Evolutionary conservation across 2,329 filamentous ascomycete genomes (phyloP).

Genomic region (Neofusicoccum ribis): DNA sequence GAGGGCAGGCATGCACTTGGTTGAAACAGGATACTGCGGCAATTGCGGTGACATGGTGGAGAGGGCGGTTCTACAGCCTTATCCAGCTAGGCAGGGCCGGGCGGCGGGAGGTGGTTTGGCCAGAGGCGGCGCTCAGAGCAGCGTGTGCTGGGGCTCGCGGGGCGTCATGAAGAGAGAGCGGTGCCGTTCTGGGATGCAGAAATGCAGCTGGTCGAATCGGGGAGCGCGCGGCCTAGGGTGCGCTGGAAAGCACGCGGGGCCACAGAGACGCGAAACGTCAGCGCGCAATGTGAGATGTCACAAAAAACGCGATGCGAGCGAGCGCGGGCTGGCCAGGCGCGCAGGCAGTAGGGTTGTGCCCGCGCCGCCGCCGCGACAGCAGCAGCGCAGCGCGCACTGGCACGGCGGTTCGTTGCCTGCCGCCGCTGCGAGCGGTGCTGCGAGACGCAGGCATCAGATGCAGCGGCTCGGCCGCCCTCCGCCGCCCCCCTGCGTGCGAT

Average conservation of each 20-base stretch:
- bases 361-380: background rate
- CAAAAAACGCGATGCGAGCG: background rate
- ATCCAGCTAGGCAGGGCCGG: background rate
- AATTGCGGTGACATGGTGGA: constrained; percentile 20
- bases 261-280: background rate
- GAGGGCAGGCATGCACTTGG: constrained; percentile 5
- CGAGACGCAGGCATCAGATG: background rate
- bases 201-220: constrained; percentile 11
- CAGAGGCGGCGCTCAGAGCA: background rate
- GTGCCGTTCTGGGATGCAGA: constrained; percentile 15
- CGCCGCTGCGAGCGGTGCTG: background rate
- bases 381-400: background rate
- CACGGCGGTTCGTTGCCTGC: background rate
- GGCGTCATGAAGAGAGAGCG: constrained; percentile 10
- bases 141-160: background rate
- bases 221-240: background rate
- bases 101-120: background rate
- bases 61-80: background rate
- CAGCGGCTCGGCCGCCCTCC: constrained; percentile 24
- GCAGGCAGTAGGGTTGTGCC: background rate
- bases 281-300: constrained; percentile 11
- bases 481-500: constrained; percentile 18
- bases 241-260: constrained; percentile 11
- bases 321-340: background rate
- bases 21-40: constrained; percentile 12